These are phyloP conservation scores for Candida jianshihensis DNA, from an alignment of 805 yeast genomes.

Conservation along the genomic window DNA sequence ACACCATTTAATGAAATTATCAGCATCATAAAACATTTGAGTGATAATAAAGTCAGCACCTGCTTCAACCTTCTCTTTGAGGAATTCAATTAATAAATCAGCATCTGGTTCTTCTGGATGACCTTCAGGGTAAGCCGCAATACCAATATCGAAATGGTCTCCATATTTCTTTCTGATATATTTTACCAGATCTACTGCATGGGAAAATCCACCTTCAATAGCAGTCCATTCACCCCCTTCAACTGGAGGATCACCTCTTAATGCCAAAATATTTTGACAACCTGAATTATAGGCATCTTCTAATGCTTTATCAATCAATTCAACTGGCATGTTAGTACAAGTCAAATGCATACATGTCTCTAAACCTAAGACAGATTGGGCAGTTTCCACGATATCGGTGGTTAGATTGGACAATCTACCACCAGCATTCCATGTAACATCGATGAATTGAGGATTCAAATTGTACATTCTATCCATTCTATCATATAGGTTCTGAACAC, in stretches of 20 bases:
- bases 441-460: conserved; percentile 84
- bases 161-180: conserved; percentile 77
- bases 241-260: conserved; percentile 92
- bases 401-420: conserved; percentile 80
- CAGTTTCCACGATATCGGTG: conserved; percentile 84
- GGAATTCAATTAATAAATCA: conserved; percentile 45
- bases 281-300: conserved; percentile 83
- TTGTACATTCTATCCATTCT: conserved; percentile 97
- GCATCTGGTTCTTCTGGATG: conserved; percentile 74
- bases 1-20: conserved; percentile 81
- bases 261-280: conserved; percentile 89
- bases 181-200: conserved; percentile 79
- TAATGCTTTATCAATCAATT: conserved; percentile 77
- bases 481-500: conserved; percentile 92
- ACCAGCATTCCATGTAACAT: conserved; percentile 98
- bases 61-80: conserved; percentile 85
- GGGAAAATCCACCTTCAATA: conserved; percentile 69
- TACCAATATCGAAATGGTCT: conserved; percentile 87
- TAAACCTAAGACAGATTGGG: conserved; percentile 83
- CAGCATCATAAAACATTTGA: conserved; percentile 95
- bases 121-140: conserved; percentile 97
- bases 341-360: conserved; percentile 98
- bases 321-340: conserved; percentile 88
- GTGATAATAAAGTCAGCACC: conserved; percentile 94
- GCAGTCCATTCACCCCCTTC: conserved; percentile 42